Evolutionary conservation across 345 rosid genomes (phyloP).

Genomic region (Moringa oleifera): DNA sequence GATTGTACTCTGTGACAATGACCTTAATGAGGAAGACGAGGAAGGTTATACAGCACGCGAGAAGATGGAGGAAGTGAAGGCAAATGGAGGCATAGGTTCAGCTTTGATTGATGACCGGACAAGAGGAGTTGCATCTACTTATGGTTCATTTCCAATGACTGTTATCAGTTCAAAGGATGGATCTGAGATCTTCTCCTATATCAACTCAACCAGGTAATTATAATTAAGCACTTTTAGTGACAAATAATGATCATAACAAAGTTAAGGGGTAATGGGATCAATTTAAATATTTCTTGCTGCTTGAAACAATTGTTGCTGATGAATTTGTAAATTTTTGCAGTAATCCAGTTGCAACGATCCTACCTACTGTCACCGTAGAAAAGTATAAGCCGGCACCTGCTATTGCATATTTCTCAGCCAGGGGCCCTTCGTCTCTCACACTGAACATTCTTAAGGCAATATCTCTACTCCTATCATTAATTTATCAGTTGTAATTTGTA

Average conservation of each 20-base stretch:
- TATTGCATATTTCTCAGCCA: constrained; percentile 62
- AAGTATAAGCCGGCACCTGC: constrained; percentile 64
- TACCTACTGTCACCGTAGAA: constrained; percentile 40
- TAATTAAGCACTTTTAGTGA: neutral
- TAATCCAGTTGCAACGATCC: constrained; percentile 66
- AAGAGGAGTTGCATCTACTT: constrained; percentile 40
- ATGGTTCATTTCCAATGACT: constrained; percentile 40
- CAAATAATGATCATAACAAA: neutral
- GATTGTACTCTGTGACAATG: constrained; percentile 58
- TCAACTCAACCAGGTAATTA: constrained; percentile 64
- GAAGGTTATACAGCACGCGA: constrained; percentile 10
- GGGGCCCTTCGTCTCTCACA: constrained; percentile 66
- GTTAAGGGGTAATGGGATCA: neutral
- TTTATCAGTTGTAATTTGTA: neutral
- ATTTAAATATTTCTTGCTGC: neutral
- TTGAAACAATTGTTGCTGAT: neutral
- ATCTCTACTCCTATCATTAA: neutral
- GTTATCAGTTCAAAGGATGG: constrained; percentile 52
- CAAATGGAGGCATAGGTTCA: constrained; percentile 53
- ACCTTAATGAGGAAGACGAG: constrained; percentile 2
- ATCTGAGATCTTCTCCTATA: constrained; percentile 40
- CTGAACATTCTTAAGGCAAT: constrained; percentile 75
- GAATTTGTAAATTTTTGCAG: constrained; percentile 21
- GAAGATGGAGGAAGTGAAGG: constrained; percentile 35
- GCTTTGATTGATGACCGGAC: constrained; percentile 40